Evolutionary conservation across 805 yeast species (phyloP).

Genomic region (Helenozyma baotianmanensis): DNA sequence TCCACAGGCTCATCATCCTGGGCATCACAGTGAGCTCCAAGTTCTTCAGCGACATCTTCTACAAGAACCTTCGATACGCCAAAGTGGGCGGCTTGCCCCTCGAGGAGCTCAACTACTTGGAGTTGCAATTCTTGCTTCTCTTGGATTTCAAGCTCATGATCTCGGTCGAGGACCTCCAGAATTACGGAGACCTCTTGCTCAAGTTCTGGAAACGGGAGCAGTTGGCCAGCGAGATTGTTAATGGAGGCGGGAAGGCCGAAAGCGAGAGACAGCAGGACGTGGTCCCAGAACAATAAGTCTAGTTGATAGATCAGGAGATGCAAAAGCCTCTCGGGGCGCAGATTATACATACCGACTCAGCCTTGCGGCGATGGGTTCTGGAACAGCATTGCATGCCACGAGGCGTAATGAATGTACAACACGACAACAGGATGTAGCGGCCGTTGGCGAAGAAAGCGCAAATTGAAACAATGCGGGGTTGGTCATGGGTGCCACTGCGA

Average conservation of each 20-base stretch:
- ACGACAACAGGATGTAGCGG: no score
- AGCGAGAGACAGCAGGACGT: slow-evolving; percentile 1
- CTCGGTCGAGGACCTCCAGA: slow-evolving; percentile 83
- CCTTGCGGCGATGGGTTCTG: no score
- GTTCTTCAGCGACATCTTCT: slow-evolving; percentile 90
- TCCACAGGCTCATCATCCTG: slow-evolving; percentile 88
- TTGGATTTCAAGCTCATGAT: slow-evolving; percentile 85
- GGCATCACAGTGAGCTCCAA: slow-evolving; percentile 95
- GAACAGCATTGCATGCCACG: no score
- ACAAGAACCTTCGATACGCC: slow-evolving; percentile 91
- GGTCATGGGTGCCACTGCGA: no score
- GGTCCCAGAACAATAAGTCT: no score
- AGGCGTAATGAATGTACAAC: no score
- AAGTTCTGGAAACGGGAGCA: slow-evolving; percentile 81
- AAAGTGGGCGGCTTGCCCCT: slow-evolving; percentile 93
- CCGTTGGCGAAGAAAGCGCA: no score
- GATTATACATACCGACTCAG: no score
- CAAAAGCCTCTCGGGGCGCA: no score
- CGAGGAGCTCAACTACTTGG: slow-evolving; percentile 89
- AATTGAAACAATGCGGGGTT: no score
- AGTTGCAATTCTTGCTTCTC: slow-evolving; percentile 78
- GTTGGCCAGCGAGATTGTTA: slow-evolving; percentile 33
- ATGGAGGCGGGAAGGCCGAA: slow-evolving; percentile 1
- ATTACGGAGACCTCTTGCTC: slow-evolving; percentile 80
- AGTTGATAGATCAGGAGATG: no score